Conservation (phyloP, 768 basidiomycete species). For the Suillus fuscotomentosus region DNA sequence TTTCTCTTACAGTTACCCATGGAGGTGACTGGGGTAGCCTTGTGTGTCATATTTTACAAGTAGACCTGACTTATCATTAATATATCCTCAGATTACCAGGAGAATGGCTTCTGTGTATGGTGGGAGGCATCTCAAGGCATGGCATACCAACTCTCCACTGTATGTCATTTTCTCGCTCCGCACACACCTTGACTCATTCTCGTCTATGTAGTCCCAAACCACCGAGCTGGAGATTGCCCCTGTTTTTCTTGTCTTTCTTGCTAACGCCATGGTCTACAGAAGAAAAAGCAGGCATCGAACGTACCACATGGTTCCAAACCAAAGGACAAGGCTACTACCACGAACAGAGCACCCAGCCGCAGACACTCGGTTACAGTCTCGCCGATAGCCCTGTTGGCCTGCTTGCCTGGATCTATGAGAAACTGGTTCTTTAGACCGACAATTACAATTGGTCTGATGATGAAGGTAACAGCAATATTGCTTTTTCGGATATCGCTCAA, state of each 20-base stretch:
- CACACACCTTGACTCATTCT: neutral
- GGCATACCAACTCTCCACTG: constrained; percentile 49
- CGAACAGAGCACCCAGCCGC: constrained; percentile 43
- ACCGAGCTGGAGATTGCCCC: constrained; percentile 25
- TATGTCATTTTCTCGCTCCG: constrained; percentile 14
- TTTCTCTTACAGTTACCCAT: constrained; percentile 36
- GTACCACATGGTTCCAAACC: constrained; percentile 15
- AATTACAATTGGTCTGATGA: constrained; percentile 57
- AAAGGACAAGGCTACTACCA: constrained; percentile 30
- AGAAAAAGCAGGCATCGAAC: constrained; percentile 25
- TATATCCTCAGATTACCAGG: constrained; percentile 31
- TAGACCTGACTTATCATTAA: neutral
- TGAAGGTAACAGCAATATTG: constrained; percentile 38
- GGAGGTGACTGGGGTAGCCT: constrained; percentile 48
- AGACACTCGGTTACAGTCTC: constrained; percentile 53
- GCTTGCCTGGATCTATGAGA: constrained; percentile 55
- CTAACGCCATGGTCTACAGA: constrained; percentile 26
- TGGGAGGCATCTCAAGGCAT: constrained; percentile 44
- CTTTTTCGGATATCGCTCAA: neutral
- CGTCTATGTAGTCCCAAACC: constrained; percentile 16
- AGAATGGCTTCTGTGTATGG: constrained; percentile 36
- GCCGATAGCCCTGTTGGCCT: constrained; percentile 58
- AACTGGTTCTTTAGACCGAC: constrained; percentile 48
- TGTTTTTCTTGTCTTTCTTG: constrained; percentile 26
- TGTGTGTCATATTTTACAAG: constrained; percentile 24